These are phyloP conservation scores for Protomyces gravidus DNA, from an alignment of 1,139 yeast genomes.

Conservation along the genomic window DNA sequence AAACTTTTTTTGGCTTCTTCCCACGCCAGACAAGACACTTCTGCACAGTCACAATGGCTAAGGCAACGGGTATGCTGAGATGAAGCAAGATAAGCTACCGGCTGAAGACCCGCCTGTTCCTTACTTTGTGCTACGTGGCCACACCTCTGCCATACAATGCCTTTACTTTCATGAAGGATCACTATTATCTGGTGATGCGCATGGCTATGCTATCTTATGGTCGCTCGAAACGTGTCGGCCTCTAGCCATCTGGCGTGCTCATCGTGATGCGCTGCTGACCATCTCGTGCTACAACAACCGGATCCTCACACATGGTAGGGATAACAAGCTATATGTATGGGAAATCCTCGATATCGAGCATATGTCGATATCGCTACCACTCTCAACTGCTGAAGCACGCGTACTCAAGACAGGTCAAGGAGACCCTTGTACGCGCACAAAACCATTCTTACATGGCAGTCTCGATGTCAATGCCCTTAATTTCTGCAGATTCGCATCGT, in stretches of 20 bases:
- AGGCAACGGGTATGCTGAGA: too few relatives aligned
- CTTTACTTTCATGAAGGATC: background rate
- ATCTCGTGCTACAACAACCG: background rate
- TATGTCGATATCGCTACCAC: background rate
- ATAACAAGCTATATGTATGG: constrained; percentile 19
- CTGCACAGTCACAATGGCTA: too few relatives aligned
- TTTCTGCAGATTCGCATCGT: constrained; percentile 5
- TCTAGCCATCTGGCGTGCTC: constrained; percentile 26
- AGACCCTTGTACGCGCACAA: background rate
- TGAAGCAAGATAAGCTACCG: too few relatives aligned
- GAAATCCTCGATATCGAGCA: constrained; percentile 4
- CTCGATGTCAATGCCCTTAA: constrained; percentile 25
- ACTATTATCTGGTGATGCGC: constrained; percentile 23
- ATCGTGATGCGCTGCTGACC: constrained; percentile 5
- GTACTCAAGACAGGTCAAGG: background rate
- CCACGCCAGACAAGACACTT: too few relatives aligned
- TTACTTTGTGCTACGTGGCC: constrained; percentile 19
- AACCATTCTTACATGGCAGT: constrained; percentile 8
- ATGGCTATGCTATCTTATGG: constrained; percentile 16
- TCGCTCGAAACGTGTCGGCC: constrained; percentile 17
- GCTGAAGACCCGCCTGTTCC: constrained; percentile 5
- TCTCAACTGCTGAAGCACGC: background rate
- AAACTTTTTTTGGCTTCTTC: background rate
- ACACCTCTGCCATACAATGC: constrained; percentile 7
- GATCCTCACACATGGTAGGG: constrained; percentile 20